These are phyloP conservation scores for Arthrocladium fulminans DNA, from an alignment of 2,329 filamentous ascomycete species.

Conservation along the genomic window DNA sequence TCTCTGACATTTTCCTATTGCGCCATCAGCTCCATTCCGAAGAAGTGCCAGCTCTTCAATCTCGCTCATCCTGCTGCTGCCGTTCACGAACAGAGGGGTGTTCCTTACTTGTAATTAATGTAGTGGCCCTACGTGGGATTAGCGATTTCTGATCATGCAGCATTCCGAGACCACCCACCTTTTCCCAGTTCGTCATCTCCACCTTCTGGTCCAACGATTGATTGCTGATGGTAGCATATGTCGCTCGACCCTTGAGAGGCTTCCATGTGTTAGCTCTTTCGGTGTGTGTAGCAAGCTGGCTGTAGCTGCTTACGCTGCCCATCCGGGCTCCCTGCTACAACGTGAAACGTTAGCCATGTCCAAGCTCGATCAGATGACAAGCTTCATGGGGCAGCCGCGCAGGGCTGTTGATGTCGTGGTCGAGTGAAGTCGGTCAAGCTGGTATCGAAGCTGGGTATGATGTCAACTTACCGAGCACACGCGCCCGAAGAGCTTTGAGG, in stretches of 20 bases:
- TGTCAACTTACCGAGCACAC: slow-evolving; percentile 34
- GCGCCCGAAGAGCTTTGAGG: slow-evolving; percentile 29
- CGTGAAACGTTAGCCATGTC: slow-evolving; percentile 9
- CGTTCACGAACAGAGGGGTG: neutral
- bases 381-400: neutral
- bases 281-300: neutral
- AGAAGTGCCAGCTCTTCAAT: neutral
- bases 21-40: neutral
- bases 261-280: slow-evolving; percentile 15
- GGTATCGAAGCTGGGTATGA: slow-evolving; percentile 22
- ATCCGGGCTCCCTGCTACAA: slow-evolving; percentile 10
- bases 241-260: slow-evolving; percentile 18
- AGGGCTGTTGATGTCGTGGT: neutral
- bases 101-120: slow-evolving; percentile 75
- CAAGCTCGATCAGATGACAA: neutral
- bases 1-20: slow-evolving; percentile 87
- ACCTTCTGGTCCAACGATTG: slow-evolving; percentile 83
- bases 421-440: neutral
- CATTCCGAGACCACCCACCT: slow-evolving; percentile 35
- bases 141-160: slow-evolving; percentile 24
- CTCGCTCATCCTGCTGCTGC: neutral
- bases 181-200: slow-evolving; percentile 94
- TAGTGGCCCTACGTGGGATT: slow-evolving; percentile 57
- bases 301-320: slow-evolving; percentile 8
- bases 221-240: slow-evolving; percentile 46